A percentile compares a stretch with the other conserved stretches of the same genome.
phyloP scores from a whole-genome alignment of 495 filamentous ascomycete species.

The Copromyces sp. region DNA sequence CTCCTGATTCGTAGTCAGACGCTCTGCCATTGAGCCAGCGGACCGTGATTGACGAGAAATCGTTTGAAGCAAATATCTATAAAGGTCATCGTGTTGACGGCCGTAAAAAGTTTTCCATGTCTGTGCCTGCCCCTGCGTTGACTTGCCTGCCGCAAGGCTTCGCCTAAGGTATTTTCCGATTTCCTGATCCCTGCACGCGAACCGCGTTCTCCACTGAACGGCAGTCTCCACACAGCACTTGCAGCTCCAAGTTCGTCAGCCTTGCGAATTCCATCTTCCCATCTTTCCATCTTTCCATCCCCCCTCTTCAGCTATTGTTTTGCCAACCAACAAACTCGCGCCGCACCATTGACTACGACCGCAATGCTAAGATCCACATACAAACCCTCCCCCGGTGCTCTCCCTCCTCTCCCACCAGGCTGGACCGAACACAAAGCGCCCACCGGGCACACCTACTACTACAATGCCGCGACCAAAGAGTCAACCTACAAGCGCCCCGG shows the following conservation, averaged over 20 bases:
- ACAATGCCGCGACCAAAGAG: slow-evolving; percentile 73
- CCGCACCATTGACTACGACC: not conserved
- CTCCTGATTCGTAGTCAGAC: not conserved
- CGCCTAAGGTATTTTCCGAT: no score
- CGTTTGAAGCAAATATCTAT: not conserved
- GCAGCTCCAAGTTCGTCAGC: not conserved
- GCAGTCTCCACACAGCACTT: not conserved
- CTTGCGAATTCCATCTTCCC: not conserved
- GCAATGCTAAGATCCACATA: slow-evolving; percentile 57
- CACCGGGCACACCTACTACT: slow-evolving; percentile 81
- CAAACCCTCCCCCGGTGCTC: slow-evolving; percentile 32
- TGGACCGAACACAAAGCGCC: slow-evolving; percentile 94
- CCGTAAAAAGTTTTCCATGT: not conserved
- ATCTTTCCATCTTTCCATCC: not conserved
- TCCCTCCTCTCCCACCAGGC: slow-evolving; percentile 58
- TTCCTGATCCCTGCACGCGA: not conserved
- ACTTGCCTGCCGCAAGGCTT: not conserved
- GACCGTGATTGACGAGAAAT: not conserved
- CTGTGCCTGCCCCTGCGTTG: no score
- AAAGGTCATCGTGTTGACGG: not conserved
- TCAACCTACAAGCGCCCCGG: slow-evolving; percentile 76
- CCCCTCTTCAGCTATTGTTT: not conserved
- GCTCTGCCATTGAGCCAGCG: not conserved
- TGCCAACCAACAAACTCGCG: not conserved
- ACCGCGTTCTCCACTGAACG: not conserved